Evolutionary conservation across 768 basidiomycete genomes (phyloP).

Genomic region (Lactifluus subvellereus): DNA sequence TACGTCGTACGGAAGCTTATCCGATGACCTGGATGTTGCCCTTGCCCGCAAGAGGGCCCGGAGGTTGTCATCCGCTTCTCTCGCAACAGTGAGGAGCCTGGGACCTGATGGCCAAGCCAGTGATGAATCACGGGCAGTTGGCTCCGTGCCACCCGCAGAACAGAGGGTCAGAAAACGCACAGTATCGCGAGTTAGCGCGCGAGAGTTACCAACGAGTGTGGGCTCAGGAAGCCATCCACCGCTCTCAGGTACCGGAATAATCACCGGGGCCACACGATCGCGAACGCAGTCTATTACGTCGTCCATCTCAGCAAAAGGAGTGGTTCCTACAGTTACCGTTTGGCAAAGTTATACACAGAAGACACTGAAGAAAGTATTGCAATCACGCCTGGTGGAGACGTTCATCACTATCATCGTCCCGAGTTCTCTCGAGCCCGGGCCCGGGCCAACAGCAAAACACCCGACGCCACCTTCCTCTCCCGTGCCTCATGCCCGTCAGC

Average conservation of each 20-base stretch:
- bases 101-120: conserved; percentile 40
- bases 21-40: conserved; percentile 67
- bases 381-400: conserved; percentile 71
- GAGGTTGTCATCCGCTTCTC: conserved; percentile 55
- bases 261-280: conserved; percentile 5
- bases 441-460: neutral
- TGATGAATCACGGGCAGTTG: conserved; percentile 32
- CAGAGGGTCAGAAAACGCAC: conserved; percentile 40
- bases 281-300: conserved; percentile 16
- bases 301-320: conserved; percentile 14
- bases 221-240: conserved; percentile 15
- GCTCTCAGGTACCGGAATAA: conserved; percentile 8
- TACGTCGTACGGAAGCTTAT: conserved; percentile 47
- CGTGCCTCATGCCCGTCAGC: neutral
- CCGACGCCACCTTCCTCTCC: neutral
- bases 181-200: conserved; percentile 18
- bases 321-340: conserved; percentile 26
- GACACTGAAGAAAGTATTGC: conserved; percentile 62
- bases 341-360: conserved; percentile 60
- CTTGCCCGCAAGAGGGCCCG: conserved; percentile 53
- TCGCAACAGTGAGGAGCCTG: conserved; percentile 41
- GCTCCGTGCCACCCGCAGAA: conserved; percentile 27
- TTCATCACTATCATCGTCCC: conserved; percentile 54
- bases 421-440: neutral
- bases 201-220: conserved; percentile 29